Conservation (phyloP, 1,284 basidiomycete species). For the Trametes hirsuta region DNA sequence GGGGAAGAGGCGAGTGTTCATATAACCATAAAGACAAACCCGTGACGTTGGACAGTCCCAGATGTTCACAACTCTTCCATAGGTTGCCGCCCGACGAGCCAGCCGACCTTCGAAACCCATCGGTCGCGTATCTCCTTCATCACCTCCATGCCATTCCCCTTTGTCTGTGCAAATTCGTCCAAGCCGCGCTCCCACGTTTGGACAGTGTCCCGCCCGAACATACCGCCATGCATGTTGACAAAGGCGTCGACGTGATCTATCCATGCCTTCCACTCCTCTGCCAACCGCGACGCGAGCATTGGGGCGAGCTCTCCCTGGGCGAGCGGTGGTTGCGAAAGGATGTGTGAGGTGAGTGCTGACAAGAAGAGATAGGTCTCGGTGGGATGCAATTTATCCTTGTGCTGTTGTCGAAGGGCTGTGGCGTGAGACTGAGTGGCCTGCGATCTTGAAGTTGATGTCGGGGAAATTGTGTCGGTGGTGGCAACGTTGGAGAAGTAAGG, state of each 20-base stretch:
- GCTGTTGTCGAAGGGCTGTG: constrained; percentile 47
- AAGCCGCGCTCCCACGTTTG: constrained; percentile 66
- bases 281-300: constrained; percentile 60
- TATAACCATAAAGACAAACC: constrained; percentile 14
- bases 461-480: constrained; percentile 20
- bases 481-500: constrained; percentile 76
- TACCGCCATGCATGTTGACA: constrained; percentile 73
- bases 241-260: constrained; percentile 65
- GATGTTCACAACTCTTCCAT: constrained; percentile 53
- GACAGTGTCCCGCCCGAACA: constrained; percentile 76
- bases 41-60: constrained; percentile 6
- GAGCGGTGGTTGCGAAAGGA: constrained; percentile 67
- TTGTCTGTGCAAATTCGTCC: constrained; percentile 61
- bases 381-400: constrained; percentile 67
- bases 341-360: constrained; percentile 65
- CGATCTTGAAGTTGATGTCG: constrained; percentile 29
- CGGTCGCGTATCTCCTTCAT: constrained; percentile 66
- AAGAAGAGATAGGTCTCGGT: constrained; percentile 75
- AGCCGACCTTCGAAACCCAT: constrained; percentile 76
- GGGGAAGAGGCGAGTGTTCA: constrained; percentile 6
- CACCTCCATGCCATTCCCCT: constrained; percentile 51
- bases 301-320: constrained; percentile 61
- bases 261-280: constrained; percentile 78
- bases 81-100: constrained; percentile 69
- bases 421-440: constrained; percentile 41